Conservation (phyloP, 2,329 filamentous ascomycete genomes). For the Gaeumannomyces sp. region DNA sequence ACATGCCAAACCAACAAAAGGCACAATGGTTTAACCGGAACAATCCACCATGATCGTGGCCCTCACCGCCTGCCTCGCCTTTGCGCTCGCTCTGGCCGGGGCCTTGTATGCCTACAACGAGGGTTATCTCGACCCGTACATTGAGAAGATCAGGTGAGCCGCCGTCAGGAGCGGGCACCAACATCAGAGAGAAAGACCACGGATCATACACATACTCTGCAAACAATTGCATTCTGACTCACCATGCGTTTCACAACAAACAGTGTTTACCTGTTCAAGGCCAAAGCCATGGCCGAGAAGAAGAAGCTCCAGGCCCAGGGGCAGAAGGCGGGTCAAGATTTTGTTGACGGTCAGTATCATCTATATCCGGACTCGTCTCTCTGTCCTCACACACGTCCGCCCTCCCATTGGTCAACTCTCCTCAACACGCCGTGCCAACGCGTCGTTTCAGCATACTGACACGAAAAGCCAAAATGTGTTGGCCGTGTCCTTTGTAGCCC, state of each 20-base stretch:
- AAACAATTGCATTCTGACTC: neutral
- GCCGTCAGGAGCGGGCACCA: neutral
- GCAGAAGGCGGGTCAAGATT: slow-evolving; percentile 32
- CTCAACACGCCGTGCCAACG: neutral
- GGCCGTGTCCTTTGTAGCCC: slow-evolving; percentile 18
- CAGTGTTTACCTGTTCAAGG: slow-evolving; percentile 30
- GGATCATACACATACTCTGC: no score
- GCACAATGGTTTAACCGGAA: neutral
- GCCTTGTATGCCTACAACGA: slow-evolving; percentile 30
- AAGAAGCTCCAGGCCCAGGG: slow-evolving; percentile 33
- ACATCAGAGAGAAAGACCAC: neutral
- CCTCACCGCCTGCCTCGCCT: slow-evolving; percentile 22
- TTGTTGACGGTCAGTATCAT: slow-evolving; percentile 25
- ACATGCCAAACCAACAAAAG: neutral
- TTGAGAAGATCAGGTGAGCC: slow-evolving; percentile 28
- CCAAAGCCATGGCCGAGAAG: slow-evolving; percentile 33
- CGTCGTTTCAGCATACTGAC: neutral
- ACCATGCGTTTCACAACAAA: neutral
- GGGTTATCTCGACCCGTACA: slow-evolving; percentile 30
- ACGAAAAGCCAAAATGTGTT: neutral
- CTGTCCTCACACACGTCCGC: no score
- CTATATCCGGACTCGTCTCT: no score
- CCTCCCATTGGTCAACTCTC: neutral
- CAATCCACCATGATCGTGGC: neutral
- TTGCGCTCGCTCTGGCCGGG: slow-evolving; percentile 22